These are phyloP conservation scores for Rhodamnia rubescens DNA, from an alignment of 345 rosid genomes.

Conservation along the genomic window DNA sequence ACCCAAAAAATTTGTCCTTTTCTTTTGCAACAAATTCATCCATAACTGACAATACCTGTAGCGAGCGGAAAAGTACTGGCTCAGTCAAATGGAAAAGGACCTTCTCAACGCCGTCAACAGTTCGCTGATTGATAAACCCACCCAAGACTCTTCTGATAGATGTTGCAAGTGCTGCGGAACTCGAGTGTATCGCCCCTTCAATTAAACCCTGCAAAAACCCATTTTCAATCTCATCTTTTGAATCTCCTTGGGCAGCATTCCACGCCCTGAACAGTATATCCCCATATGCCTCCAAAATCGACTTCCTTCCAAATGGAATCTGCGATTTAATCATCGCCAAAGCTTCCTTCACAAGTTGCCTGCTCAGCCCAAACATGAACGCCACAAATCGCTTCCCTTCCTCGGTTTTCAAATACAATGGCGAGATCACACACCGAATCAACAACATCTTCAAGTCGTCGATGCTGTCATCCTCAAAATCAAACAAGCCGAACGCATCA, in stretches of 20 bases:
- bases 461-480: constrained; percentile 82
- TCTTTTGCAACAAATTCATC: neutral
- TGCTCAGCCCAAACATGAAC: constrained; percentile 63
- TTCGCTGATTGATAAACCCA: constrained; percentile 59
- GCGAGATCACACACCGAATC: constrained; percentile 71
- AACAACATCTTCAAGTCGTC: constrained; percentile 68
- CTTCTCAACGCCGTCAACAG: constrained; percentile 74
- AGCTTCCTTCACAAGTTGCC: constrained; percentile 62
- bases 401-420: constrained; percentile 64
- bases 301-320: constrained; percentile 78
- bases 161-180: constrained; percentile 39
- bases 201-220: constrained; percentile 63
- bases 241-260: constrained; percentile 49
- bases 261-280: constrained; percentile 70
- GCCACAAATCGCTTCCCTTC: constrained; percentile 75
- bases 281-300: constrained; percentile 83
- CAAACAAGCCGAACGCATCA: constrained; percentile 65
- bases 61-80: constrained; percentile 80
- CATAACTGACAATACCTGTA: constrained; percentile 38
- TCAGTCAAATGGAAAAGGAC: constrained; percentile 69
- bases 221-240: constrained; percentile 59
- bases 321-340: constrained; percentile 81
- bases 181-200: constrained; percentile 64
- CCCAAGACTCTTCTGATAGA: constrained; percentile 77
- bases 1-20: neutral